Conservation (phyloP, 306 rosid genomes). For the Astragalus membranaceus region DNA sequence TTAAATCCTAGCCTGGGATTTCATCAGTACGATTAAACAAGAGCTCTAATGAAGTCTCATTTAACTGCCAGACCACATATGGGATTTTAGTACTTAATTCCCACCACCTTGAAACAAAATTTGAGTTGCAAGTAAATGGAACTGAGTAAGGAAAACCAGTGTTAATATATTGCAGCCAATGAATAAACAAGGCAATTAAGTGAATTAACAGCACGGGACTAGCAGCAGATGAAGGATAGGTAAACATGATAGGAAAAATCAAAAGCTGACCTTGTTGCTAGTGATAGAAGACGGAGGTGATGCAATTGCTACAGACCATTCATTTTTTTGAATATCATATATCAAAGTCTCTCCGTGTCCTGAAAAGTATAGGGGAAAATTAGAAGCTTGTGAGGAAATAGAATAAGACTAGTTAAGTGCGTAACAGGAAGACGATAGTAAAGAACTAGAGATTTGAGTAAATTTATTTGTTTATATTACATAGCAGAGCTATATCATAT, state of each 20-base stretch:
- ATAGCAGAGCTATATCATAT: too few species aligned
- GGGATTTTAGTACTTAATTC: too few species aligned
- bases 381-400: background rate
- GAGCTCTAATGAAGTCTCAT: too few species aligned
- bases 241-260: background rate
- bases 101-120: background rate
- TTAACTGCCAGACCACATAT: too few species aligned
- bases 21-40: too few species aligned
- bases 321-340: constrained; percentile 68
- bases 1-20: too few species aligned
- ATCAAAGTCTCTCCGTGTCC: constrained; percentile 83
- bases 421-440: background rate
- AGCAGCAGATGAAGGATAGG: background rate
- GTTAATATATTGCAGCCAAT: background rate
- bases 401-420: background rate
- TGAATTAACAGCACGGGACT: background rate
- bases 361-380: constrained; percentile 20
- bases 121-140: too few species aligned
- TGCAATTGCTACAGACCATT: constrained; percentile 65
- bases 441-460: background rate
- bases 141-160: background rate
- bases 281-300: constrained; percentile 78
- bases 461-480: background rate
- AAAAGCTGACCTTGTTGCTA: constrained; percentile 41
- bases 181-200: background rate